Evolutionary conservation across 208 protist species (phyloP).

Genomic region (Balamuthia mandrillaris): DNA sequence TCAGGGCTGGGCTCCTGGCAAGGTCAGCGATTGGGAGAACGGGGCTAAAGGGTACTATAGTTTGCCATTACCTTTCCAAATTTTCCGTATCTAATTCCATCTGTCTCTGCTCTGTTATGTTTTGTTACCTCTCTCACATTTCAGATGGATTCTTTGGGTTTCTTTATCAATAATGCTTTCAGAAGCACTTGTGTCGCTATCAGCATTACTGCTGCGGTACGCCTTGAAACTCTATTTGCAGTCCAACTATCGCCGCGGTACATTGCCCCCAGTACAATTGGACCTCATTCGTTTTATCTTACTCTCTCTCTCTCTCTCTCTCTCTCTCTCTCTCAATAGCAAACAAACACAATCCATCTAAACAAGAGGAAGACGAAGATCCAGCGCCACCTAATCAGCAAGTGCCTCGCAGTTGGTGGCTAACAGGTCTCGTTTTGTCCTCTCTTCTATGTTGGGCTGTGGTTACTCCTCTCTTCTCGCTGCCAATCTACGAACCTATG

Average conservation of each 20-base stretch:
- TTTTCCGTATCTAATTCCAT: background rate
- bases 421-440: conserved; percentile 40
- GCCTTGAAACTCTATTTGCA: no score
- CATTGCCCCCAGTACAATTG: no score
- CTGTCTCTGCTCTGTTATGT: no score
- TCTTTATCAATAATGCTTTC: conserved; percentile 55
- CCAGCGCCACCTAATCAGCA: conserved; percentile 37
- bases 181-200: conserved; percentile 47
- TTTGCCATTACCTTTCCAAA: background rate
- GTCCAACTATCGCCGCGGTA: no score
- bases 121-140: no score
- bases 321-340: no score
- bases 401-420: conserved; percentile 50
- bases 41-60: conserved; percentile 12
- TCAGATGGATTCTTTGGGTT: conserved; percentile 56
- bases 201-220: no score
- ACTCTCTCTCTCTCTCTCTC: no score
- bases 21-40: background rate
- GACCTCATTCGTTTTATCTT: no score
- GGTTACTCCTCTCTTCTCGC: conserved; percentile 48
- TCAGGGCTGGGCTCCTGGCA: conserved; percentile 20
- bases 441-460: conserved; percentile 29
- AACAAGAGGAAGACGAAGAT: background rate
- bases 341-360: no score
- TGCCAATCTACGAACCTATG: conserved; percentile 34